Conservation (phyloP, 306 rosid genomes). For the Mimosa pudica region DNA sequence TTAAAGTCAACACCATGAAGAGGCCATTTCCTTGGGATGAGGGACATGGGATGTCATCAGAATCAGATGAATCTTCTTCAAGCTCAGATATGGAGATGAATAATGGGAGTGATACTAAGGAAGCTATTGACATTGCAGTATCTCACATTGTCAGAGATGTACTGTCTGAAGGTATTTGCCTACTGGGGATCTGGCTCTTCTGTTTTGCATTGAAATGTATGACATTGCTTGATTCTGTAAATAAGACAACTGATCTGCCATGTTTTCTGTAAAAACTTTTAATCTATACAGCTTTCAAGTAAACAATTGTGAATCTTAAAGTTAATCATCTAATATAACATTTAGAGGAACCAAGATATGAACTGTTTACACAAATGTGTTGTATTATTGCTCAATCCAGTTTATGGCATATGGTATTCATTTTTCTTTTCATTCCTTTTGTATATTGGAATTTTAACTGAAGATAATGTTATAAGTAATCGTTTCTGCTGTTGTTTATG, state of each 20-base stretch:
- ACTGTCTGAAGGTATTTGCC: conserved; percentile 53
- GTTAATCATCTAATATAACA: conserved; percentile 15
- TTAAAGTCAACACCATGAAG: conserved; percentile 48
- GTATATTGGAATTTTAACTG: neutral
- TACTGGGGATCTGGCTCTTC: neutral
- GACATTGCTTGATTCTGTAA: neutral
- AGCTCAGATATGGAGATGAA: conserved; percentile 38
- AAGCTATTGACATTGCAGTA: conserved; percentile 4
- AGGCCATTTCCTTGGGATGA: conserved; percentile 56
- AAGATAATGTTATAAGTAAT: neutral
- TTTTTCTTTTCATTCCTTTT: neutral
- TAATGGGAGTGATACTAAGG: conserved; percentile 29
- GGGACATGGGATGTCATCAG: conserved; percentile 36
- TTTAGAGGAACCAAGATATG: neutral
- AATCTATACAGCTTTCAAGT: neutral
- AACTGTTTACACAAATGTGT: neutral
- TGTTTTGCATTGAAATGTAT: neutral
- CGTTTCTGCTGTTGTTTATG: neutral
- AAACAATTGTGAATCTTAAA: neutral
- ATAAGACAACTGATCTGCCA: neutral
- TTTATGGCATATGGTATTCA: neutral
- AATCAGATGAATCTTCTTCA: conserved; percentile 58
- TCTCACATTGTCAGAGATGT: conserved; percentile 25
- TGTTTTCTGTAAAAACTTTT: neutral
- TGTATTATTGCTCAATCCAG: neutral